These are phyloP conservation scores for Aspergillus sp. DNA, from an alignment of 2,329 filamentous ascomycete genomes.

Conservation along the genomic window DNA sequence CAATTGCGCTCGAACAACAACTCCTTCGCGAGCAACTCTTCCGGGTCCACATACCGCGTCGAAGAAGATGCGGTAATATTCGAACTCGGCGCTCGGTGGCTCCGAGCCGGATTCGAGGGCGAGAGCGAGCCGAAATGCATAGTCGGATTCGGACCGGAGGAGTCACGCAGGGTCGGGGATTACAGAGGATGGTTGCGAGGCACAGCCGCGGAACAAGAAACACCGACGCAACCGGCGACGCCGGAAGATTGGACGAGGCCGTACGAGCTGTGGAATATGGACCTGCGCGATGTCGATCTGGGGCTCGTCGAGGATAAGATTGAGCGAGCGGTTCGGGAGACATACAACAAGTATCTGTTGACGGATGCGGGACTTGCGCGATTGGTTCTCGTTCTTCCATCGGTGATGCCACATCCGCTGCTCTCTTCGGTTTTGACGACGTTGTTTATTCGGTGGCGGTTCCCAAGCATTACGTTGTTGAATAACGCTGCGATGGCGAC, in stretches of 20 bases:
- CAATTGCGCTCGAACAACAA: conserved; percentile 54
- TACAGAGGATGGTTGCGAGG: conserved; percentile 71
- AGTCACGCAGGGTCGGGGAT: conserved; percentile 78
- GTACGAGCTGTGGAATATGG: conserved; percentile 76
- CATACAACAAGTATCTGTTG: conserved; percentile 75
- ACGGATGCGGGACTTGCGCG: conserved; percentile 69
- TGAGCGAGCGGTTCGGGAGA: conserved; percentile 78
- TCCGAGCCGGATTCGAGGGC: conserved; percentile 85
- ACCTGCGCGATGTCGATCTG: conserved; percentile 74
- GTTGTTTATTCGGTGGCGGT: conserved; percentile 79
- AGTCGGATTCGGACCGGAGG: conserved; percentile 73
- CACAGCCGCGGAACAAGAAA: conserved; percentile 55
- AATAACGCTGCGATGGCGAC: conserved; percentile 75
- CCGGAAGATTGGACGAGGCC: conserved; percentile 50
- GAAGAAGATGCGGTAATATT: conserved; percentile 87
- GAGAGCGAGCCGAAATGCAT: conserved; percentile 75
- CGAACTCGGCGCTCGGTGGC: conserved; percentile 77
- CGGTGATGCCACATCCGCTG: conserved; percentile 75
- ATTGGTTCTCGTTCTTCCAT: conserved; percentile 75
- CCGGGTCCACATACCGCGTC: conserved; percentile 61
- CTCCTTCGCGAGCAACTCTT: conserved; percentile 60
- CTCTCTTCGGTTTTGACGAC: conserved; percentile 76
- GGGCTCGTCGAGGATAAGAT: conserved; percentile 84
- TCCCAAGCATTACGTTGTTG: conserved; percentile 79
- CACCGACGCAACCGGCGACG: conserved; percentile 29